Percentiles rank a stretch among this genome's conserved stretches.
phyloP scores from a whole-genome alignment of 2,329 filamentous ascomycete species.

The Fusarium sp. region DNA sequence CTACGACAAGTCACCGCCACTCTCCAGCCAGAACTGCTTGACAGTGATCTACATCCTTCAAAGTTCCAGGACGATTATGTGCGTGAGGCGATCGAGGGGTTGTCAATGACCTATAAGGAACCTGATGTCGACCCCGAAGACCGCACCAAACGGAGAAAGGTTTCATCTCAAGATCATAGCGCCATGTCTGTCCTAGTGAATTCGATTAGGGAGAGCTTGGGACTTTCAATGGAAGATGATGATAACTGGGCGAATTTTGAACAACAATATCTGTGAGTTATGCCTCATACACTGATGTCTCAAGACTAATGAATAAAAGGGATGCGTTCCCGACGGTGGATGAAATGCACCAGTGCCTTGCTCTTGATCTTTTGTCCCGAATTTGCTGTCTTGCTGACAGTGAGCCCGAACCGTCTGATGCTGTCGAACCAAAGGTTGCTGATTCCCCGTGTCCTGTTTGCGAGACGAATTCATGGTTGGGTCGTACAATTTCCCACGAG shows the following conservation, averaged over 20 bases:
- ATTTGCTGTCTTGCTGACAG: conserved; percentile 50
- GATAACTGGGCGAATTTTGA: conserved; percentile 47
- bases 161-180: conserved; percentile 34
- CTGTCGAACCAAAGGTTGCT: neutral
- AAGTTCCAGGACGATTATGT: conserved; percentile 47
- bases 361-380: conserved; percentile 67
- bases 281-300: neutral
- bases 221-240: conserved; percentile 35
- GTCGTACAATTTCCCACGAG: conserved; percentile 7
- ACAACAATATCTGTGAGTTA: conserved; percentile 61
- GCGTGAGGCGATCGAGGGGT: conserved; percentile 43
- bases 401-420: neutral
- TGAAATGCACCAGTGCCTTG: conserved; percentile 63
- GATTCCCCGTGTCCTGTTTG: conserved; percentile 43
- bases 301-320: conserved; percentile 45
- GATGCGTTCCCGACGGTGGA: conserved; percentile 58
- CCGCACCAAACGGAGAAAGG: conserved; percentile 47
- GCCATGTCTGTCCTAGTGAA: conserved; percentile 33
- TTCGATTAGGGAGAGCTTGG: conserved; percentile 47
- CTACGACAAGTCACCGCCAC: conserved; percentile 44
- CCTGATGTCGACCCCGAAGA: conserved; percentile 36
- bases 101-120: conserved; percentile 44
- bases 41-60: conserved; percentile 43
- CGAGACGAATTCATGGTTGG: conserved; percentile 25
- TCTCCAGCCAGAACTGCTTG: conserved; percentile 32